A percentile compares a stretch with the other conserved stretches of the same genome.
phyloP scores from a whole-genome alignment of 2,329 filamentous ascomycete species.

The Ceratocystis diversiconidia region DNA sequence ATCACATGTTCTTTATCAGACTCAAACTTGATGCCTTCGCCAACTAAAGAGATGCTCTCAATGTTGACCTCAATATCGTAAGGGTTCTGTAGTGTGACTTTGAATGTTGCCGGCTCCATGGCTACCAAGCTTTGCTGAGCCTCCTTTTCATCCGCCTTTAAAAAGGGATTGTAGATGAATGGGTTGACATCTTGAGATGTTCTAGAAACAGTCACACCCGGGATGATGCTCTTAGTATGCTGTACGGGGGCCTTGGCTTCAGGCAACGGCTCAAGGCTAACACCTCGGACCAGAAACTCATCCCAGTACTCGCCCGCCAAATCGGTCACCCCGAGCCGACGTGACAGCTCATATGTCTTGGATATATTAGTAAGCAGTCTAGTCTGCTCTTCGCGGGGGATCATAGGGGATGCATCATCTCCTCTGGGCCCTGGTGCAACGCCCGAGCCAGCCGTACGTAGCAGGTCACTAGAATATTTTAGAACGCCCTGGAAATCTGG shows the following conservation, averaged over 20 bases:
- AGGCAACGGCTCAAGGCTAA: constrained; percentile 53
- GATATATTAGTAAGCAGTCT: constrained; percentile 74
- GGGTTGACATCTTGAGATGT: constrained; percentile 56
- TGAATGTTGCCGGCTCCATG: constrained; percentile 62
- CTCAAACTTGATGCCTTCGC: constrained; percentile 58
- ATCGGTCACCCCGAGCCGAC: constrained; percentile 54
- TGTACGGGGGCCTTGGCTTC: constrained; percentile 48
- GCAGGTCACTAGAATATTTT: constrained; percentile 67
- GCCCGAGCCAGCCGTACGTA: constrained; percentile 69
- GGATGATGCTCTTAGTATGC: constrained; percentile 43
- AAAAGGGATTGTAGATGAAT: constrained; percentile 90
- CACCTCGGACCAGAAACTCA: constrained; percentile 72
- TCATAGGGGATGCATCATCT: constrained; percentile 54
- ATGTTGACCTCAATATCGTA: constrained; percentile 88
- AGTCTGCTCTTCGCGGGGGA: constrained; percentile 71
- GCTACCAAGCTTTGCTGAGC: constrained; percentile 61
- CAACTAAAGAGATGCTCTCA: constrained; percentile 62
- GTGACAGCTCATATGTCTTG: constrained; percentile 65
- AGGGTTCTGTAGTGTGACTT: constrained; percentile 78
- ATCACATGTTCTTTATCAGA: constrained; percentile 49
- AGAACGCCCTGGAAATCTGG: constrained; percentile 87
- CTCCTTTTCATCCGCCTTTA: constrained; percentile 44
- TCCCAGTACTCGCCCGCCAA: constrained; percentile 88
- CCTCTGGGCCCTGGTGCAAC: constrained; percentile 57
- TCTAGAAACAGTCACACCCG: constrained; percentile 35